A percentile compares a stretch with the other conserved stretches of the same genome.
These are phyloP conservation scores for Talaromyces sp. DNA, from an alignment of 2,329 filamentous ascomycete species.

Conservation along the genomic window DNA sequence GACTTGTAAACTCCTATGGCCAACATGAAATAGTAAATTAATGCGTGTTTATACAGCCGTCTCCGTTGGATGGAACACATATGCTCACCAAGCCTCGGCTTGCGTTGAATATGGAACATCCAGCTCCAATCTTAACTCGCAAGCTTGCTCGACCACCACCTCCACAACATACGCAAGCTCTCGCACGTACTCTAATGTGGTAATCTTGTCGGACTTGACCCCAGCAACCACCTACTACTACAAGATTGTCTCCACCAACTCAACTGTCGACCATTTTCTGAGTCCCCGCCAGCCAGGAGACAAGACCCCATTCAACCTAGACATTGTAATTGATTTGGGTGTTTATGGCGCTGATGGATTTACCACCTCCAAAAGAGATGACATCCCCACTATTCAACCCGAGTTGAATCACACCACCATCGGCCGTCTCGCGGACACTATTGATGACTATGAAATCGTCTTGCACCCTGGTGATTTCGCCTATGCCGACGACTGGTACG, in stretches of 20 bases:
- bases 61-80: constrained; percentile 52
- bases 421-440: constrained; percentile 48
- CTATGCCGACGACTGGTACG: constrained; percentile 59
- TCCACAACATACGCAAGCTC: constrained; percentile 54
- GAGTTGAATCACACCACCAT: constrained; percentile 60
- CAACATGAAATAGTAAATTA: not conserved
- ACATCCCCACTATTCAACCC: constrained; percentile 49
- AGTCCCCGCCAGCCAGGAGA: constrained; percentile 55
- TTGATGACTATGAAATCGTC: constrained; percentile 55
- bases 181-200: constrained; percentile 53
- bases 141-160: constrained; percentile 43
- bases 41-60: not conserved
- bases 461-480: constrained; percentile 44
- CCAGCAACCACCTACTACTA: constrained; percentile 60
- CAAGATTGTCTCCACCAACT: constrained; percentile 56
- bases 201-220: constrained; percentile 45
- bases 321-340: constrained; percentile 54
- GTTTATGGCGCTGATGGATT: constrained; percentile 54
- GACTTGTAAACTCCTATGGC: not conserved
- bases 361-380: constrained; percentile 51
- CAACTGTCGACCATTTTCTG: constrained; percentile 52
- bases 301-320: constrained; percentile 52
- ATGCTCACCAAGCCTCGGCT: constrained; percentile 42
- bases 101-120: constrained; percentile 55
- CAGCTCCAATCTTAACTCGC: constrained; percentile 33